Conservation (phyloP, 2,329 filamentous ascomycete genomes). For the Fusarium sp. region DNA sequence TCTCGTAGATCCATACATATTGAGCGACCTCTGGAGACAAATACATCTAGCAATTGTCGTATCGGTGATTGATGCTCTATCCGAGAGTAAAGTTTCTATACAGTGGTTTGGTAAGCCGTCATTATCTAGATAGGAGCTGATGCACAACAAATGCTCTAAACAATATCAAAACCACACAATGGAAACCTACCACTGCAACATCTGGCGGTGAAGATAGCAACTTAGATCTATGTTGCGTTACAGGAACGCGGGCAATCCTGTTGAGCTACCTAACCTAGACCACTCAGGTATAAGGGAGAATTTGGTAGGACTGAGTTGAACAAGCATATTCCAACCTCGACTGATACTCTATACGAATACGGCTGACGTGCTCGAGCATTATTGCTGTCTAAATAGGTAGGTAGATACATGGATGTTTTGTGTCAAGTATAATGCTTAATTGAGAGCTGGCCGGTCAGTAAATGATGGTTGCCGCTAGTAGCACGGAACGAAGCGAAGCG, state of each 20-base stretch:
- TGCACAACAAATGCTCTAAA: background rate
- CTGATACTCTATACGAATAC: background rate
- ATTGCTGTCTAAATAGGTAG: background rate
- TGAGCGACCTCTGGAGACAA: background rate
- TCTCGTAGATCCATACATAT: background rate
- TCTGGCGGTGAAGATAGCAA: background rate
- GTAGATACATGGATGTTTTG: too few species aligned
- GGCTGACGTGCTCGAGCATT: background rate
- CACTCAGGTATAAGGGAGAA: background rate
- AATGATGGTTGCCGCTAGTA: conserved; percentile 14
- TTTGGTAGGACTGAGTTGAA: background rate
- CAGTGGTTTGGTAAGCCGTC: background rate
- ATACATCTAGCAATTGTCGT: background rate
- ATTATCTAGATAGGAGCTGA: background rate
- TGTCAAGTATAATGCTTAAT: background rate
- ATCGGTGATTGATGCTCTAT: background rate
- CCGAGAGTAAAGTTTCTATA: background rate
- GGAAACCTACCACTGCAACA: background rate
- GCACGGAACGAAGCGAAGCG: conserved; percentile 21
- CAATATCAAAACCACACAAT: background rate
- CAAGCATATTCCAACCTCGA: background rate
- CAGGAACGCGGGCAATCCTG: background rate
- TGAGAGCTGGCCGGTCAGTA: conserved; percentile 18
- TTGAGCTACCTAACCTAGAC: background rate
- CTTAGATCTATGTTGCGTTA: background rate